phyloP scores from a whole-genome alignment of 164 flowering plant genomes.

The Vitis labrusca region DNA sequence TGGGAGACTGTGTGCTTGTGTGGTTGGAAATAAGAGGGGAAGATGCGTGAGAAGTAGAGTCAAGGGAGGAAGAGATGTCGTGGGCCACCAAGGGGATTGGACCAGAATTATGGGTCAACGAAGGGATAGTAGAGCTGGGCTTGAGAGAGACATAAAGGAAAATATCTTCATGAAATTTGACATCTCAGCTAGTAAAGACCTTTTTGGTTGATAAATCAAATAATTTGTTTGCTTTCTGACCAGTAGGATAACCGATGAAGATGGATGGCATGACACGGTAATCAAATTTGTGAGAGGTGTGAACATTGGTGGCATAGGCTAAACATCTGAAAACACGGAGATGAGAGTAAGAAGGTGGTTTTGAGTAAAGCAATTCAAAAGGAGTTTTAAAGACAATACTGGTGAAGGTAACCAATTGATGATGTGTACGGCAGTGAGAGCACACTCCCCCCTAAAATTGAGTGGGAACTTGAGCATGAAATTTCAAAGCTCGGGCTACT shows the following conservation, averaged over 20 bases:
- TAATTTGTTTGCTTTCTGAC: constrained; percentile 2
- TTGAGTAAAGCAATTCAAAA: constrained; percentile 1
- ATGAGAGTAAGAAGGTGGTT: neutral
- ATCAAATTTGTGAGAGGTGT: neutral
- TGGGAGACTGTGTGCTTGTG: neutral
- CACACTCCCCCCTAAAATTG: neutral
- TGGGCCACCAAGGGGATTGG: neutral
- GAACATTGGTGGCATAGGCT: no score
- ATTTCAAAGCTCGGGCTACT: constrained; percentile 3
- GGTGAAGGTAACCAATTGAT: neutral
- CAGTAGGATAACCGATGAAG: neutral
- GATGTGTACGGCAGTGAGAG: neutral
- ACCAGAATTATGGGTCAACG: neutral
- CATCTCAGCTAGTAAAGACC: neutral
- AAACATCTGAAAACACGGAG: no score
- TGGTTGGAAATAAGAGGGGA: neutral
- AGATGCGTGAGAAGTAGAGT: neutral
- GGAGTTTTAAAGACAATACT: neutral
- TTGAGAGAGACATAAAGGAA: constrained; percentile 1
- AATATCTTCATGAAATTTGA: constrained; percentile 3
- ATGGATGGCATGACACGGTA: neutral
- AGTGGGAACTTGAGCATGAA: constrained; percentile 1
- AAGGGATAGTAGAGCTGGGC: neutral
- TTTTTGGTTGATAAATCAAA: constrained; percentile 8
- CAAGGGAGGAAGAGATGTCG: no score